A percentile compares a stretch with the other conserved stretches of the same genome.
Conservation (phyloP, 2,329 filamentous ascomycete genomes). For the Diaporthe vexans region DNA sequence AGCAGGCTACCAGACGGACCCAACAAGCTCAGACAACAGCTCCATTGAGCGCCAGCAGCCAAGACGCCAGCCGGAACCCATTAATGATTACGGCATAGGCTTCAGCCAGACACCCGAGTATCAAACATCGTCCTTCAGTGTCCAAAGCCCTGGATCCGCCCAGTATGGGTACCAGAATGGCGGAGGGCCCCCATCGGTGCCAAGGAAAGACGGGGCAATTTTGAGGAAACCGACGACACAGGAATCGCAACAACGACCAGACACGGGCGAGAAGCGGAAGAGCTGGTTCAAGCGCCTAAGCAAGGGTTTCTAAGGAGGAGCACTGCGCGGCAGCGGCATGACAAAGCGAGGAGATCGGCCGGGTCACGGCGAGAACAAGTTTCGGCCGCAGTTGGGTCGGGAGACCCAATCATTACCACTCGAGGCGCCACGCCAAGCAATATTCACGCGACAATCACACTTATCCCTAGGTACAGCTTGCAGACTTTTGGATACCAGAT, state of each 20-base stretch:
- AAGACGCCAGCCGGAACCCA: conserved; percentile 64
- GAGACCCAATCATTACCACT: neutral
- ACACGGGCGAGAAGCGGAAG: conserved; percentile 79
- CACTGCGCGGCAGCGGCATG: neutral
- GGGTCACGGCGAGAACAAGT: neutral
- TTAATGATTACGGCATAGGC: conserved; percentile 76
- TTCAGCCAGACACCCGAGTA: conserved; percentile 61
- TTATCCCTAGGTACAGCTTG: neutral
- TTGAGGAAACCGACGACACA: conserved; percentile 46
- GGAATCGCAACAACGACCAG: conserved; percentile 47
- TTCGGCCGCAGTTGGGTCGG: neutral
- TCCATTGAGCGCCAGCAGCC: conserved; percentile 82
- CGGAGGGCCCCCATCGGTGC: conserved; percentile 49
- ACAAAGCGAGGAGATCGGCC: neutral
- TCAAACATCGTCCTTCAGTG: conserved; percentile 57
- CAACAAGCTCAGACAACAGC: conserved; percentile 89
- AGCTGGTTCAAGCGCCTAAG: conserved; percentile 91
- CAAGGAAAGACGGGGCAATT: conserved; percentile 51
- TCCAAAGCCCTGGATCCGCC: conserved; percentile 47
- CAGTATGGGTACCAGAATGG: conserved; percentile 44
- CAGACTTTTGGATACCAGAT: conserved; percentile 17
- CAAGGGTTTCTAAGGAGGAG: conserved; percentile 60
- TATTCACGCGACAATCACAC: no score
- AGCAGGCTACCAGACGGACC: conserved; percentile 86
- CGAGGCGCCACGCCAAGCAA: neutral